phyloP scores from a whole-genome alignment of 208 protist species.

The Acanthamoeba rhysodes region DNA sequence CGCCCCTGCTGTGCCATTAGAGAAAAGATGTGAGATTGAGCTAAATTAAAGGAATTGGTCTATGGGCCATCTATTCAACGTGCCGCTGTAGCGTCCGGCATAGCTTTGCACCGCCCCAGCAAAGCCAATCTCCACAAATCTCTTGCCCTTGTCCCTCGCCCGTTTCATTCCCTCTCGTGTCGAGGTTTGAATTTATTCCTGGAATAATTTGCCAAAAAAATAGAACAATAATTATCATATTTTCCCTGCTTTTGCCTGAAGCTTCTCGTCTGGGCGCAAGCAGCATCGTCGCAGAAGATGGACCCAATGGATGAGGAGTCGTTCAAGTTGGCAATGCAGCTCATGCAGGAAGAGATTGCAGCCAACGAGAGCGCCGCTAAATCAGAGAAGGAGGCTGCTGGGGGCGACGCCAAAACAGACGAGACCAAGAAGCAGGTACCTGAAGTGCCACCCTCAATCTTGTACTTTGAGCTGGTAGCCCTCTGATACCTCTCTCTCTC shows the following conservation, averaged over 20 bases:
- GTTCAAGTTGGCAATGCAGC: conserved; percentile 5
- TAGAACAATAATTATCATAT: too few species aligned
- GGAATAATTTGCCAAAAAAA: not conserved
- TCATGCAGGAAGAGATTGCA: conserved; percentile 11
- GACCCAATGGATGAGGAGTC: conserved; percentile 21
- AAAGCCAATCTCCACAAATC: not conserved
- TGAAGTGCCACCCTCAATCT: too few species aligned
- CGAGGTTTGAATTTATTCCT: not conserved
- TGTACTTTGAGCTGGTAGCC: not conserved
- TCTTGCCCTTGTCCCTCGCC: not conserved
- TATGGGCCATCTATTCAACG: too few species aligned
- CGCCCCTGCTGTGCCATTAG: too few species aligned
- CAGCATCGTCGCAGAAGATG: not conserved
- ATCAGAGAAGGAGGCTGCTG: not conserved
- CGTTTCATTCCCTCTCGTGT: not conserved
- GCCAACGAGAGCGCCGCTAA: not conserved
- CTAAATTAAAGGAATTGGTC: too few species aligned
- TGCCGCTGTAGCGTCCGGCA: not conserved
- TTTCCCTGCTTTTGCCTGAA: too few species aligned
- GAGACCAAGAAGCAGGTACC: conserved; percentile 12
- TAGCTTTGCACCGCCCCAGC: not conserved
- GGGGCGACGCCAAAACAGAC: not conserved
- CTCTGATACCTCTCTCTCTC: not conserved
- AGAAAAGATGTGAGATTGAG: too few species aligned
- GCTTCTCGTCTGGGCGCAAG: too few species aligned